Conservation (phyloP, 805 yeast species). For the Candida cerambycidarum region DNA sequence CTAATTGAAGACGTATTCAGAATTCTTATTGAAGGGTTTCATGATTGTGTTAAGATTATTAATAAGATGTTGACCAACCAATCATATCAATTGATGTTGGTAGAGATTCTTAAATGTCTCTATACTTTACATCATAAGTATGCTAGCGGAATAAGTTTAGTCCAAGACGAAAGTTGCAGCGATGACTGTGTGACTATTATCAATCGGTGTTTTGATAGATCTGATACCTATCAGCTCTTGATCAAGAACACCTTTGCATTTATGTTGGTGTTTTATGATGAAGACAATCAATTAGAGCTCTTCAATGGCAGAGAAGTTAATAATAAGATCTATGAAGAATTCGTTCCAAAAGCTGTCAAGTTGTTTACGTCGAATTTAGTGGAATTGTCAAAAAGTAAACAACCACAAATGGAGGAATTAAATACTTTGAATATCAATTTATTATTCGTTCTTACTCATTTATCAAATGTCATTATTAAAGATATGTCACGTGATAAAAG, state of each 20-base stretch:
- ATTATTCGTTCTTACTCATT: conserved; percentile 9
- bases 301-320: conserved; percentile 2
- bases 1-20: conserved; percentile 13
- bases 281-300: conserved; percentile 6
- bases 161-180: conserved; percentile 14
- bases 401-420: neutral
- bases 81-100: conserved; percentile 14
- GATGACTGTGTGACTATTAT: conserved; percentile 14
- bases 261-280: conserved; percentile 13
- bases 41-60: conserved; percentile 12
- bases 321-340: conserved; percentile 3
- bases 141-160: conserved; percentile 11
- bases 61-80: conserved; percentile 1
- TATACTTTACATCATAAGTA: conserved; percentile 26
- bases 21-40: conserved; percentile 18
- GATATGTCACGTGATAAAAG: conserved; percentile 6
- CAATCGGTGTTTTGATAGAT: conserved; percentile 3
- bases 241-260: conserved; percentile 15
- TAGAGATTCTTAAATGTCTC: conserved; percentile 25
- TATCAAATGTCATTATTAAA: conserved; percentile 9
- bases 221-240: conserved; percentile 3
- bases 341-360: conserved; percentile 3
- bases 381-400: neutral
- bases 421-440: conserved; percentile 9
- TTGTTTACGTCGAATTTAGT: neutral